Evolutionary conservation across 2,329 filamentous ascomycete species (phyloP).

Genomic region (Paecilomyces formosus): DNA sequence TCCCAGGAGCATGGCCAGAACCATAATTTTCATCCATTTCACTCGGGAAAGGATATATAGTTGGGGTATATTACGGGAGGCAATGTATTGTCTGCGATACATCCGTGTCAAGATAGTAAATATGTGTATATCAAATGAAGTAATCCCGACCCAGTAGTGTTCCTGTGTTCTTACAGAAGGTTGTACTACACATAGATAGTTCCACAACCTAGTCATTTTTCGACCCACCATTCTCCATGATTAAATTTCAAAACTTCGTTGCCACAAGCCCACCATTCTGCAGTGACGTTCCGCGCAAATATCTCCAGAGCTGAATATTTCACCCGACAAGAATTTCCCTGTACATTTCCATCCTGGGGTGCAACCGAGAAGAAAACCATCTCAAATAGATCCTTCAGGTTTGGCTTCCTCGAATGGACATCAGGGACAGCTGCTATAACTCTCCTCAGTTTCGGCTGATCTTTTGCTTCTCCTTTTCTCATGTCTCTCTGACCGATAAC

Average conservation of each 20-base stretch:
- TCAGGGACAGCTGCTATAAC: conserved; percentile 55
- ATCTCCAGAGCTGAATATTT: conserved; percentile 50
- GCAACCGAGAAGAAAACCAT: conserved; percentile 28
- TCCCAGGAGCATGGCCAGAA: no score
- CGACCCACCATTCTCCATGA: conserved; percentile 44
- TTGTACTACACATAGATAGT: neutral
- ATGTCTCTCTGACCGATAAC: conserved; percentile 34
- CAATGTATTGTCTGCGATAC: no score
- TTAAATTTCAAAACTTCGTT: conserved; percentile 58
- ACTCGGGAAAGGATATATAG: no score
- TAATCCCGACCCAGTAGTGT: no score
- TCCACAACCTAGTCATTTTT: conserved; percentile 2
- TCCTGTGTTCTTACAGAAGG: no score
- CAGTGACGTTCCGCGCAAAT: conserved; percentile 53
- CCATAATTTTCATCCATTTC: no score
- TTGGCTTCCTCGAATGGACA: conserved; percentile 59
- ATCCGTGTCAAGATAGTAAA: no score
- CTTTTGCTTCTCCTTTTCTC: conserved; percentile 3
- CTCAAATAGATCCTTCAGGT: conserved; percentile 49
- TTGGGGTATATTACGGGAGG: no score
- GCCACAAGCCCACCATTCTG: conserved; percentile 56
- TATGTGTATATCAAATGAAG: no score
- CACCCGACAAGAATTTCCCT: conserved; percentile 4
- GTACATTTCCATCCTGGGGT: no score
- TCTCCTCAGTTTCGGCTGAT: conserved; percentile 33